Percentiles rank a stretch among this genome's conserved stretches.
phyloP scores from a whole-genome alignment of 495 filamentous ascomycete genomes.

The Aspergillus avenaceus region DNA sequence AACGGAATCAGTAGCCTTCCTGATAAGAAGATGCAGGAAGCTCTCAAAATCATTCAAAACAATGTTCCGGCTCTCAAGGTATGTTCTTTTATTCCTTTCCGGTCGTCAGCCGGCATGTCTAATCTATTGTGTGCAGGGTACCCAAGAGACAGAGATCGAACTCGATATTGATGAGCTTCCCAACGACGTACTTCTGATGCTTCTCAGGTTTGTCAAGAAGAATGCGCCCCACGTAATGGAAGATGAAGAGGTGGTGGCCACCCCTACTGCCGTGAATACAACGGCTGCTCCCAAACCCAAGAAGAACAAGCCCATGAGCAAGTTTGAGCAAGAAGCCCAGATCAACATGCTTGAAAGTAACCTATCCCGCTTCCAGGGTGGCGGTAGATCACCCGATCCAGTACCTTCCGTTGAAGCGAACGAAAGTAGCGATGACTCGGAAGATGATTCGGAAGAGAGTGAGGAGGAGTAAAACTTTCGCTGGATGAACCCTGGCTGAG shows the following conservation, averaged over 20 bases:
- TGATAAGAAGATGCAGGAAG: slow-evolving; percentile 66
- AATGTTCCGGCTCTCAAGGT: slow-evolving; percentile 76
- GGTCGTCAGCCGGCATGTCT: slow-evolving; percentile 5
- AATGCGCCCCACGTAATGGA: slow-evolving; percentile 53
- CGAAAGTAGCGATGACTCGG: slow-evolving; percentile 47
- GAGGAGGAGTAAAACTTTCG: slow-evolving; percentile 47
- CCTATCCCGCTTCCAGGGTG: slow-evolving; percentile 45
- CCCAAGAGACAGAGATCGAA: slow-evolving; percentile 81
- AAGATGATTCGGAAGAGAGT: slow-evolving; percentile 52
- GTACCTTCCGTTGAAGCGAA: slow-evolving; percentile 43
- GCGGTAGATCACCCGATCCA: slow-evolving; percentile 36
- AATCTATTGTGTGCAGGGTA: slow-evolving; percentile 42
- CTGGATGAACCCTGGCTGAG: not conserved
- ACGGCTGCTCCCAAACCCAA: slow-evolving; percentile 65
- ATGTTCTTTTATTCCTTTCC: slow-evolving; percentile 16
- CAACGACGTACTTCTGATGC: slow-evolving; percentile 65
- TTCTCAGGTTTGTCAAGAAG: slow-evolving; percentile 73
- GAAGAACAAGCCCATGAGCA: slow-evolving; percentile 99
- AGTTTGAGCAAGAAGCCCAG: slow-evolving; percentile 82
- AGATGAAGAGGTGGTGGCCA: slow-evolving; percentile 33
- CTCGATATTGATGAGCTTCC: slow-evolving; percentile 85
- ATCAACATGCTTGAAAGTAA: slow-evolving; percentile 72
- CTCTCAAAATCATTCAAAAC: slow-evolving; percentile 84
- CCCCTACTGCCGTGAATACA: slow-evolving; percentile 41
- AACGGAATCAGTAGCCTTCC: slow-evolving; percentile 72